Base-by-base conservation (phyloP, 2,329 filamentous ascomycete species). In the Trichoderma oligosporum region DNA sequence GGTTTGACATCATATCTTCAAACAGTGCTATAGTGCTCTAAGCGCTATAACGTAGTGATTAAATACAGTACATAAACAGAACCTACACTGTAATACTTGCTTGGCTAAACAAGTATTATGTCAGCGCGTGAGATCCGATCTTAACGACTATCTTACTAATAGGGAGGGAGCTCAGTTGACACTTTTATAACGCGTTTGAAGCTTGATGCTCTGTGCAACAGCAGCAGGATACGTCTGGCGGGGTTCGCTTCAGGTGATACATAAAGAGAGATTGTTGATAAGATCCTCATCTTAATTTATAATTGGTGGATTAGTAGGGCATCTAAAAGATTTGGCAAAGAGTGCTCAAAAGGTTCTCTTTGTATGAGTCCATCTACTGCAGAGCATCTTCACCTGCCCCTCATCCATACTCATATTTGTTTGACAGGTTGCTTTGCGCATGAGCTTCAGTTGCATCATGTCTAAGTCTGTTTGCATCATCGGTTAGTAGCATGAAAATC, bases 401-500 rank as follows among this genome's bases (percentile, higher is more conserved):
- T 55, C 52, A 55, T 36, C 20, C 24, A 8, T n/a, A 16, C 25
- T 56, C 53, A 24, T 6, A 14, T n/a, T 7, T 38, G 11, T 20
- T 35, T 36, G 22, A 9, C 9, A 11, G 5, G 14, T 29, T 25
- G 5, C 18, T 63, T 45, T 31, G 38, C 42, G 48, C 53, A 68
- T 68, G 66, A 62, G 47, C 41, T 44, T 64, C 24, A 44, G 14
- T 33, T 60, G 48, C 20, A 60, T 27, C 58, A 75, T 76, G 73
- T 58, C 68, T 11, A 74, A 74, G 60, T 70, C 71, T 27, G 73
- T 76, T 25, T 76, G 74, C 60, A 70, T 76, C 55, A 65, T 76
- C 55, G 74, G 74, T 74, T 58, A 61, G 69, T 63, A 18, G 2
- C 38, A 39, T 8, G 16, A 12, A 2, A 9, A 11, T 5, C 11